Evolutionary conservation across 805 yeast species (phyloP), one percentile per base, ranked within the genome.

Genomic region (Cyberlindnera americana): DNA sequence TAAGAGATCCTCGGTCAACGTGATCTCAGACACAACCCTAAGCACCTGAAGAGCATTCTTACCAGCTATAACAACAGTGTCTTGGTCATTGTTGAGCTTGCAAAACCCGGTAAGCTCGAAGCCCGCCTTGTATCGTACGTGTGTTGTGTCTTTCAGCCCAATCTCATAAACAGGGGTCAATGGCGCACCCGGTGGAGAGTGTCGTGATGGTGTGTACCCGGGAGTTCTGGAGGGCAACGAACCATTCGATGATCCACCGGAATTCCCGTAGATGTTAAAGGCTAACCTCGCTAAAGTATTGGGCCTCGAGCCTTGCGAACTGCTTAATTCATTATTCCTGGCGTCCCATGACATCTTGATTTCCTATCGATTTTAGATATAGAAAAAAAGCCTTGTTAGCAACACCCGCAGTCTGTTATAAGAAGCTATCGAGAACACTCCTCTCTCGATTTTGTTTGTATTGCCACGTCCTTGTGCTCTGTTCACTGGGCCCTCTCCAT

Each of bases 231-330:
- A 39, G 5, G 54, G 46, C 1, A 47, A 39, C 3, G 57, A 48
- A 7, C 45, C 44, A 8, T 47, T 43, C 11, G 59, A 49, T 15
- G 35, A 22, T 2, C 35, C 25, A 18, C 63, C 52, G 5, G 55
- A 40, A 38, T 41, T 44, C 15, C 82, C 82, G 56, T 78, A 78
- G 26, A 77, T 74, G 49, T 76, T 73, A 62, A 74, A 77, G 0
- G 83, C 82, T 57, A 78, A 70, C 33, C 78, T 65, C 5, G 82
- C 76, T 43, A 75, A 59, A 0, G 57, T 47, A 36, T 51, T 46
- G 4, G 56, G 58, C 36, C 57, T 24, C 6, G 56, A 46, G 12
- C 53, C 48, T 18, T 25, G 46, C 3, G 52, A 43, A 13, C 43
- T 33, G 31, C 41, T 29, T 15, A 42, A 34, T 13, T 26, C 21